Evolutionary conservation across 1,284 basidiomycete genomes (phyloP).

Genomic region (Papiliotrema nemorosa): DNA sequence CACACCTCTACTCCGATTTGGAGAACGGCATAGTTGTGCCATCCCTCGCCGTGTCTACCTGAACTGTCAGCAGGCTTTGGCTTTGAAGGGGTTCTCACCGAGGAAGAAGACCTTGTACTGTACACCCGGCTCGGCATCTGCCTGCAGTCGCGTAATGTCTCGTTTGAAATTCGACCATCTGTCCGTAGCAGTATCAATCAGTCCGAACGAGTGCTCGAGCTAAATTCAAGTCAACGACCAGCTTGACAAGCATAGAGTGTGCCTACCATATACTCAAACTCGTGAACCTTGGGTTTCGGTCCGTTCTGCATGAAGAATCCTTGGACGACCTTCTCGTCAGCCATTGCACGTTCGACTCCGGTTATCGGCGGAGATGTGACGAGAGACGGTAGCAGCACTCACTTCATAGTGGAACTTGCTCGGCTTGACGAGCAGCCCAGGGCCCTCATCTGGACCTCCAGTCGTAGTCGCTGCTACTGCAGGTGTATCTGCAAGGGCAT

Average conservation of each 20-base stretch:
- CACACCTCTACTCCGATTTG: slow-evolving; percentile 65
- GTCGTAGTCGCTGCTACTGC: slow-evolving; percentile 34
- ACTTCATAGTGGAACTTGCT: slow-evolving; percentile 38
- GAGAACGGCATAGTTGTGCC: slow-evolving; percentile 57
- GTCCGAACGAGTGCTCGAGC: slow-evolving; percentile 39
- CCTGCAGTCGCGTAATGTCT: slow-evolving; percentile 32
- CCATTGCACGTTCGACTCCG: neutral
- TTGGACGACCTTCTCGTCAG: slow-evolving; percentile 25
- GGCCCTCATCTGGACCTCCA: slow-evolving; percentile 31
- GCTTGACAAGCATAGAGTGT: neutral
- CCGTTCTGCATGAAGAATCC: slow-evolving; percentile 44
- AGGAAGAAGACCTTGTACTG: slow-evolving; percentile 48
- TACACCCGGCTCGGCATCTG: slow-evolving; percentile 30
- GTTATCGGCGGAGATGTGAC: neutral
- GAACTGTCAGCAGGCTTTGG: neutral
- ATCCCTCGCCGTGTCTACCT: slow-evolving; percentile 48
- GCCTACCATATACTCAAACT: slow-evolving; percentile 40
- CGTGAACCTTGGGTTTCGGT: slow-evolving; percentile 28
- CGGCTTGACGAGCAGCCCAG: slow-evolving; percentile 23
- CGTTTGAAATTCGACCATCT: slow-evolving; percentile 42
- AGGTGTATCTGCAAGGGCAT: slow-evolving; percentile 23
- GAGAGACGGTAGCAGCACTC: slow-evolving; percentile 7
- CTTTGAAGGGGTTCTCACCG: slow-evolving; percentile 18
- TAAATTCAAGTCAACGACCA: slow-evolving; percentile 9
- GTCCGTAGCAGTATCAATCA: slow-evolving; percentile 36